Evolutionary conservation across 805 yeast genomes (phyloP).

Genomic region (Kodamaea laetipori): DNA sequence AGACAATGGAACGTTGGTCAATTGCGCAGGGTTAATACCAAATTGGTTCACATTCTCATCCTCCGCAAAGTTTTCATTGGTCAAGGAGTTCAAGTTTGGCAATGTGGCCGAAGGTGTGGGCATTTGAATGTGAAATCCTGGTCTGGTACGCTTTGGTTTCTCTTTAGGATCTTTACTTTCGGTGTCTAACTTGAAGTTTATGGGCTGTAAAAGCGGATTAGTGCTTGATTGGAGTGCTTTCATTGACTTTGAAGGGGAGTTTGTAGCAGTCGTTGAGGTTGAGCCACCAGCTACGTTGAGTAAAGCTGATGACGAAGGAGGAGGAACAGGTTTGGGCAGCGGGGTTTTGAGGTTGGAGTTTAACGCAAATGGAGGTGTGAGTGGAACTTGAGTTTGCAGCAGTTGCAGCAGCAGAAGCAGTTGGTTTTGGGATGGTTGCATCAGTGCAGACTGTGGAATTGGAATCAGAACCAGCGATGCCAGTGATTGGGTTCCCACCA

Average conservation of each 20-base stretch:
- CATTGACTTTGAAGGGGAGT: slow-evolving; percentile 48
- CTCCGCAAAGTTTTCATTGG: slow-evolving; percentile 29
- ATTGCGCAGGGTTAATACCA: slow-evolving; percentile 59
- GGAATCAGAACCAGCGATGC: slow-evolving; percentile 2
- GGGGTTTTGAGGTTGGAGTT: slow-evolving; percentile 32
- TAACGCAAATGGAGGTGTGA: slow-evolving; percentile 46
- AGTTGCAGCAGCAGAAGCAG: slow-evolving; percentile 9
- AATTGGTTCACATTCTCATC: slow-evolving; percentile 61
- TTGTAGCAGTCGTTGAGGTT: slow-evolving; percentile 16
- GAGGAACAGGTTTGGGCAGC: slow-evolving; percentile 36
- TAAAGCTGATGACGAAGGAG: slow-evolving; percentile 15
- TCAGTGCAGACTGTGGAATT: slow-evolving; percentile 26
- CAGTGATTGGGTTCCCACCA: slow-evolving; percentile 17
- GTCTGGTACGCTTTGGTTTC: slow-evolving; percentile 46
- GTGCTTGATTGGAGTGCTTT: slow-evolving; percentile 49
- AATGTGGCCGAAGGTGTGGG: slow-evolving; percentile 60
- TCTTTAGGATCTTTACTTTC: slow-evolving; percentile 11
- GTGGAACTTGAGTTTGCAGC: slow-evolving; percentile 24
- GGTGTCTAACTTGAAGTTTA: slow-evolving; percentile 43
- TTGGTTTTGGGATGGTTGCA: slow-evolving; percentile 9
- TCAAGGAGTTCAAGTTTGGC: slow-evolving; percentile 39
- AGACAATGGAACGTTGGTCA: slow-evolving; percentile 55
- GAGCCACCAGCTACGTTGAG: neutral
- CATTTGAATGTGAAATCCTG: slow-evolving; percentile 69
- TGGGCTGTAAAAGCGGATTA: slow-evolving; percentile 56